These are phyloP conservation scores for Teratosphaeria epicoccoides DNA, from an alignment of 2,329 filamentous ascomycete genomes.

Conservation along the genomic window DNA sequence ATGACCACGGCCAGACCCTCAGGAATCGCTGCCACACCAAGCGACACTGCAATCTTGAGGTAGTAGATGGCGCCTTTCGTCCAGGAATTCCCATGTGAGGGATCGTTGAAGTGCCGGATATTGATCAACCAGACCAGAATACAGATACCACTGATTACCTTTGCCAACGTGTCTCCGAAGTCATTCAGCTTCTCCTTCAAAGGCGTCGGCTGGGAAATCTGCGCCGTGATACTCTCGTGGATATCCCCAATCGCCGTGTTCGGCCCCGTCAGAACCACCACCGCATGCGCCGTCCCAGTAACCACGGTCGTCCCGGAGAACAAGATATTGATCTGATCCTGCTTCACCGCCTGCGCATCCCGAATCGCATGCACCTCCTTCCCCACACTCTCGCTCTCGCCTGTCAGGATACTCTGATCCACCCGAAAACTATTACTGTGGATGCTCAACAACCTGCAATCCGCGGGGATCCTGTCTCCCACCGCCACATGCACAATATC, in stretches of 20 bases:
- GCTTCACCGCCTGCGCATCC: conserved; percentile 81
- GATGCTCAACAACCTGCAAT: conserved; percentile 80
- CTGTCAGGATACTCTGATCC: conserved; percentile 93
- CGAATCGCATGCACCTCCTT: conserved; percentile 63
- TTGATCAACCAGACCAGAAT: conserved; percentile 97
- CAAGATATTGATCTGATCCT: conserved; percentile 95
- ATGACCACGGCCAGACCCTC: conserved; percentile 97
- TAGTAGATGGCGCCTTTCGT: conserved; percentile 98
- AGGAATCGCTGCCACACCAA: conserved; percentile 94
- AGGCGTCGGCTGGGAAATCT: conserved; percentile 94
- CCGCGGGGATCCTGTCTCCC: conserved; percentile 86
- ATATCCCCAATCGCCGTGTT: conserved; percentile 96
- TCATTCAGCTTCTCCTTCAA: conserved; percentile 98
- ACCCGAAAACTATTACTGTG: conserved; percentile 96
- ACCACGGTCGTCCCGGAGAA: conserved; percentile 98
- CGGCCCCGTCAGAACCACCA: conserved; percentile 81
- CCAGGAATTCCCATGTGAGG: conserved; percentile 75
- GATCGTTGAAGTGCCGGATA: conserved; percentile 91
- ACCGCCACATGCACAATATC: conserved; percentile 82
- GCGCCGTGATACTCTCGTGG: conserved; percentile 94
- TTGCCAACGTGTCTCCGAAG: conserved; percentile 90
- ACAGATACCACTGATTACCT: conserved; percentile 97
- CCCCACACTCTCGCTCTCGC: conserved; percentile 91
- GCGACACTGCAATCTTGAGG: conserved; percentile 95
- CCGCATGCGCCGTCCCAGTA: conserved; percentile 78